phyloP scores from a whole-genome alignment of 1,284 basidiomycete species.

The Boletus smithii region DNA sequence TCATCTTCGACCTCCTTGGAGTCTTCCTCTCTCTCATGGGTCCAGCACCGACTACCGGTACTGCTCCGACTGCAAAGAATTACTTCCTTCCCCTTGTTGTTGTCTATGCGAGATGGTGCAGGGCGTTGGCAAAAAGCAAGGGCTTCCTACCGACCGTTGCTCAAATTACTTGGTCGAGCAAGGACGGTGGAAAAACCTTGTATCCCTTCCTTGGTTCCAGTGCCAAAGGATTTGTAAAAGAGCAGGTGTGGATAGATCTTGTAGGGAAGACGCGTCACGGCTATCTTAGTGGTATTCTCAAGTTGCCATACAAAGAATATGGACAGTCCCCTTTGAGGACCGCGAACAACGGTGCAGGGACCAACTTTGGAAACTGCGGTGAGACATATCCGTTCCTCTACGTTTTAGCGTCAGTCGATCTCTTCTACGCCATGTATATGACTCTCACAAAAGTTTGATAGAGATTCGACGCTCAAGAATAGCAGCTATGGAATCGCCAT shows the following conservation, averaged over 20 bases:
- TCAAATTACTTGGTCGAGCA: not conserved
- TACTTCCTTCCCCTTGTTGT: not conserved
- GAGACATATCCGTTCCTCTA: constrained; percentile 3
- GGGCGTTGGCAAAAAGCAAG: not conserved
- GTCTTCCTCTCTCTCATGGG: not conserved
- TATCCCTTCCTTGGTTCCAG: not conserved
- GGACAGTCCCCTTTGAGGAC: not conserved
- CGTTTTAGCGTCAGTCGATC: not conserved
- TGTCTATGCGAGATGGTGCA: not conserved
- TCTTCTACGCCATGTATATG: no score
- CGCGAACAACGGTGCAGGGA: no score
- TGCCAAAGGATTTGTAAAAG: not conserved
- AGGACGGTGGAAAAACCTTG: not conserved
- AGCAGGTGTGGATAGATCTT: not conserved
- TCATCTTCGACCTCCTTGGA: not conserved
- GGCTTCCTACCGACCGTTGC: not conserved
- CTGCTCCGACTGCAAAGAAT: not conserved
- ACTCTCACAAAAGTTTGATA: not conserved
- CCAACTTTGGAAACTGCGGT: not conserved
- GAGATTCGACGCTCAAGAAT: not conserved
- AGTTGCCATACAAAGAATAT: not conserved
- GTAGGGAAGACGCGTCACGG: not conserved
- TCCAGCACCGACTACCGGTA: not conserved
- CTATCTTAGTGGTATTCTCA: not conserved
- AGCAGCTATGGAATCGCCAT: not conserved